A percentile compares a stretch with the other conserved stretches of the same genome.
These are phyloP conservation scores for Thraustotheca clavata DNA, from an alignment of 352 stramenopile species.

Conservation along the genomic window DNA sequence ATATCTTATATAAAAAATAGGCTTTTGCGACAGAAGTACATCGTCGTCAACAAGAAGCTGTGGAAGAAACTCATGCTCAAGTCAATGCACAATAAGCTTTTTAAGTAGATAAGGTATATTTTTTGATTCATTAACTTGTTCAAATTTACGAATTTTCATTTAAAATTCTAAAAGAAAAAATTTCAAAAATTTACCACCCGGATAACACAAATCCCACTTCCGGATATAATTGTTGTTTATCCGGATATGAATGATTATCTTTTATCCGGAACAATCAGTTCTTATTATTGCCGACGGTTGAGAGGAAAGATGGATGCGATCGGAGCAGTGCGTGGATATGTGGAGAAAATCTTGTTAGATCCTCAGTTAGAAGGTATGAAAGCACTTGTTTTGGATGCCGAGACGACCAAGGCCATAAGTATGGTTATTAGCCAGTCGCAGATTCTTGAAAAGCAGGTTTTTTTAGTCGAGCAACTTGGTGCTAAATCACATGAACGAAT, in stretches of 20 bases:
- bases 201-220: too few species aligned
- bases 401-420: slow-evolving; percentile 92
- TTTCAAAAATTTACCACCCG: too few species aligned
- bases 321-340: slow-evolving; percentile 54
- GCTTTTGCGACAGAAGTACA: slow-evolving; percentile 13
- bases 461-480: slow-evolving; percentile 91
- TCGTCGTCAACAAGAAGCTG: slow-evolving; percentile 9
- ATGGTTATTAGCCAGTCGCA: slow-evolving; percentile 96
- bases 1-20: neutral
- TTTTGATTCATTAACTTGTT: slow-evolving; percentile 17
- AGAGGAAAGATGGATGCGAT: slow-evolving; percentile 56
- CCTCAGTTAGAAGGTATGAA: slow-evolving; percentile 93
- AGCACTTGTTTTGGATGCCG: slow-evolving; percentile 91
- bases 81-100: slow-evolving; percentile 1
- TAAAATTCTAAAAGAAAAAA: too few species aligned
- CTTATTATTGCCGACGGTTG: neutral
- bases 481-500: slow-evolving; percentile 73
- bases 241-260: neutral
- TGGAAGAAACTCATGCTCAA: neutral
- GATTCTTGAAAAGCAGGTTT: slow-evolving; percentile 94
- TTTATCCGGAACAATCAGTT: neutral
- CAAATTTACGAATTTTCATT: too few species aligned
- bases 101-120: slow-evolving; percentile 19
- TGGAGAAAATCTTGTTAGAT: slow-evolving; percentile 78
- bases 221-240: too few species aligned